Evolutionary conservation across 2,329 filamentous ascomycete genomes (phyloP).

Genomic region (Acarospora socialis): DNA sequence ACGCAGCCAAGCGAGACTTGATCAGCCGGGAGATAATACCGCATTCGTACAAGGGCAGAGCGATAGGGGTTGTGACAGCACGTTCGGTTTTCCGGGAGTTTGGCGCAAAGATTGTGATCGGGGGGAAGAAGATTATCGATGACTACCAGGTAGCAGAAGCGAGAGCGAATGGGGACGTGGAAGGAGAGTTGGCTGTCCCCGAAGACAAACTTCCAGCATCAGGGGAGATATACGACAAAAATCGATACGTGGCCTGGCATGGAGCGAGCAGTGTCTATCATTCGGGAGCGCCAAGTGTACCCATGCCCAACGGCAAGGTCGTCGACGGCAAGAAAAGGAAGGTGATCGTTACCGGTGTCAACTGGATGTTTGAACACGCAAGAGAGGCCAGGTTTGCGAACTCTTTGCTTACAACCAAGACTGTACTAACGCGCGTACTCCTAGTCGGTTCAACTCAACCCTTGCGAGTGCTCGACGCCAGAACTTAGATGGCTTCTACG

Average conservation of each 20-base stretch:
- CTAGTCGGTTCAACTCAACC: slow-evolving; percentile 68
- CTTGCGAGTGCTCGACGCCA: slow-evolving; percentile 54
- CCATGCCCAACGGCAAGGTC: slow-evolving; percentile 57
- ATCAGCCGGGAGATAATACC: slow-evolving; percentile 93
- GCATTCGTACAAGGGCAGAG: slow-evolving; percentile 94
- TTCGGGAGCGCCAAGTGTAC: slow-evolving; percentile 62
- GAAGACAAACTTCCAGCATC: slow-evolving; percentile 60
- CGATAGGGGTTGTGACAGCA: slow-evolving; percentile 92
- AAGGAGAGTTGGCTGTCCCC: slow-evolving; percentile 84
- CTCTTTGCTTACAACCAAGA: background rate
- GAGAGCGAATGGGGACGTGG: slow-evolving; percentile 60
- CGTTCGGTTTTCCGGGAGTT: slow-evolving; percentile 96
- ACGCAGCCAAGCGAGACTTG: slow-evolving; percentile 92
- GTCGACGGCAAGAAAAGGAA: slow-evolving; percentile 68
- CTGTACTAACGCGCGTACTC: slow-evolving; percentile 10
- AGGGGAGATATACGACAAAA: slow-evolving; percentile 94
- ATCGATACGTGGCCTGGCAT: slow-evolving; percentile 97
- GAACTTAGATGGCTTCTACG: slow-evolving; percentile 68
- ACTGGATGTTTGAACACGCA: slow-evolving; percentile 95
- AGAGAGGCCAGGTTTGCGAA: slow-evolving; percentile 67
- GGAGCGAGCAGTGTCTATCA: slow-evolving; percentile 94
- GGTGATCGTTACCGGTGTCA: slow-evolving; percentile 78
- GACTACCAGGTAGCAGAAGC: slow-evolving; percentile 75
- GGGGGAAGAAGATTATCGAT: slow-evolving; percentile 70
- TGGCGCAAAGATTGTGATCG: slow-evolving; percentile 84